These are phyloP conservation scores for Lagenaria siceraria DNA, from an alignment of 306 rosid genomes.

Conservation along the genomic window DNA sequence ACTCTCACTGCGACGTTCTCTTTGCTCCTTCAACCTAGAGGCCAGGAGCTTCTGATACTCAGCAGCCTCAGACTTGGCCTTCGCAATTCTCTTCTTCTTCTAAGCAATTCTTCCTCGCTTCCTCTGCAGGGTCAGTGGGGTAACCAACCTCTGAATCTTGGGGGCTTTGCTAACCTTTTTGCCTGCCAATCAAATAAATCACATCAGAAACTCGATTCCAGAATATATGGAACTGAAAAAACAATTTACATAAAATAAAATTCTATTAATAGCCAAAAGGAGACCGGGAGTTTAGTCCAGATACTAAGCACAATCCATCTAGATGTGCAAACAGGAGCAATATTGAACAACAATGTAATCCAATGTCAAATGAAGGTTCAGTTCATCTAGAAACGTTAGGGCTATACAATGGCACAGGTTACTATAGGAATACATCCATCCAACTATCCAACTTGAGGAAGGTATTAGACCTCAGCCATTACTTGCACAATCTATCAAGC, in stretches of 20 bases:
- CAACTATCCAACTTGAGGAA: neutral
- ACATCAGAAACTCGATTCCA: neutral
- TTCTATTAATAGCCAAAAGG: neutral
- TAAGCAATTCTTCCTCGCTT: conserved; percentile 39
- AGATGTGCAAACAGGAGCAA: neutral
- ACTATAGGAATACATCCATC: neutral
- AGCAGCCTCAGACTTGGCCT: conserved; percentile 41
- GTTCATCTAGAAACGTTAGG: neutral
- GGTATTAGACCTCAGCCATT: neutral
- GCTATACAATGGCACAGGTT: no score
- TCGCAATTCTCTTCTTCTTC: conserved; percentile 44
- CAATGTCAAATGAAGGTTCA: neutral
- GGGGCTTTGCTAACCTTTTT: conserved; percentile 48
- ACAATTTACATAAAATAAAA: neutral
- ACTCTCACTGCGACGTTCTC: conserved; percentile 49
- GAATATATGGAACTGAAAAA: neutral
- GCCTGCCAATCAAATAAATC: conserved; percentile 19
- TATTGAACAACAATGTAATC: neutral
- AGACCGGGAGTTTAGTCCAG: neutral
- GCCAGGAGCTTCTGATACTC: conserved; percentile 54
- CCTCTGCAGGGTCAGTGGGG: conserved; percentile 48
- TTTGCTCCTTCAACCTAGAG: conserved; percentile 46
- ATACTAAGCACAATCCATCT: neutral
- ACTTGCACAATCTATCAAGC: neutral
- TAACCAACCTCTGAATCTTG: conserved; percentile 53